Percentiles rank a stretch among this genome's conserved stretches.
phyloP scores from a whole-genome alignment of 2,329 filamentous ascomycete species.

The Plenodomus lindquistii region DNA sequence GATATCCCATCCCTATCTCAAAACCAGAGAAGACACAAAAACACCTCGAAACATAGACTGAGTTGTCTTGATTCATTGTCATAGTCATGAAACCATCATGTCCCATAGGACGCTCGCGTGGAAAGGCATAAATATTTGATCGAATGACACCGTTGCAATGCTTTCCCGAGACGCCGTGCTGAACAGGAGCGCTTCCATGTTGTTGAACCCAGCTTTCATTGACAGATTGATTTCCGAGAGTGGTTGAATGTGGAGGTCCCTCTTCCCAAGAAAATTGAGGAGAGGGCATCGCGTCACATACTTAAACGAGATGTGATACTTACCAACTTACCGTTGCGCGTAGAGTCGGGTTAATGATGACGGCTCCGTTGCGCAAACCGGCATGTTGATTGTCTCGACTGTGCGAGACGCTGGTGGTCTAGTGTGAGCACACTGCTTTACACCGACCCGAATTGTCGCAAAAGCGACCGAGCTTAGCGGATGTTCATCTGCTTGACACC shows the following conservation, averaged over 20 bases:
- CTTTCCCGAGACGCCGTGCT: conserved; percentile 39
- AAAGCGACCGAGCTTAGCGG: conserved; percentile 28
- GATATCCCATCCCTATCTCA: not conserved
- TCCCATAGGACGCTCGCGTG: conserved; percentile 29
- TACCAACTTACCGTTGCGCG: conserved; percentile 49
- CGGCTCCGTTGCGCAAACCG: conserved; percentile 46
- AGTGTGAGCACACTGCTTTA: conserved; percentile 20
- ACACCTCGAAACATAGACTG: conserved; percentile 12
- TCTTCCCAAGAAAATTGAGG: conserved; percentile 7
- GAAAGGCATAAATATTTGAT: conserved; percentile 16
- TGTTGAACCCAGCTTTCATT: conserved; percentile 24
- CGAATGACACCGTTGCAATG: conserved; percentile 27
- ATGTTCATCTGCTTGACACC: conserved; percentile 92
- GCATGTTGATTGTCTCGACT: conserved; percentile 18
- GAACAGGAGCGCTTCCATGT: conserved; percentile 16
- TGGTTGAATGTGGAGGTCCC: conserved; percentile 35
- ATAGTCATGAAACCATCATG: conserved; percentile 25
- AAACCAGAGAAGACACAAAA: not conserved
- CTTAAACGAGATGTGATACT: conserved; percentile 47
- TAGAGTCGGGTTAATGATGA: conserved; percentile 39
- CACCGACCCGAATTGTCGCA: not conserved
- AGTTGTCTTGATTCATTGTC: conserved; percentile 8
- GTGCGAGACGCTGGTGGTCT: conserved; percentile 16
- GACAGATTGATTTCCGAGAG: conserved; percentile 33
- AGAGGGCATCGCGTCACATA: conserved; percentile 43